These are phyloP conservation scores for Vaccinium myrtillus DNA, from an alignment of 148 eudicot genomes.

Conservation along the genomic window DNA sequence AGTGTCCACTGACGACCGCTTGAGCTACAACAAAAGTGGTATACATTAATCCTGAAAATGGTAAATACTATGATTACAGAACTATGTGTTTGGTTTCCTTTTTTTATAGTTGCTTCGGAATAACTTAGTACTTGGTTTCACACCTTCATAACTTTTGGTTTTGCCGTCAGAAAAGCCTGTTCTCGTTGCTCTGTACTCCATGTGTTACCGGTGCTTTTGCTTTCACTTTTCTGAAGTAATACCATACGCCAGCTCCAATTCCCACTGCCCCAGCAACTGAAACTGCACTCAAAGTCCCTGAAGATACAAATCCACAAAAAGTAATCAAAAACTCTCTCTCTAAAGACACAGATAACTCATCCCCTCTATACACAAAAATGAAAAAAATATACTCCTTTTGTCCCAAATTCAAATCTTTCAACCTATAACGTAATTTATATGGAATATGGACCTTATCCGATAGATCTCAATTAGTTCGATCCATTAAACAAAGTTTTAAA, in stretches of 20 bases:
- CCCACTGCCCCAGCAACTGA: slow-evolving; percentile 83
- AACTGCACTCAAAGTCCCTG: slow-evolving; percentile 71
- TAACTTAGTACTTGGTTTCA: background rate
- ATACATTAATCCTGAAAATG: too few species aligned
- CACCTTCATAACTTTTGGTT: slow-evolving; percentile 9
- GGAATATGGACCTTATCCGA: too few species aligned
- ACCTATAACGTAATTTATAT: too few species aligned
- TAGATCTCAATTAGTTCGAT: too few species aligned
- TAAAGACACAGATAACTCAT: background rate
- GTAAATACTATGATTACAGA: too few species aligned
- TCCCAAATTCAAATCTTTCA: too few species aligned
- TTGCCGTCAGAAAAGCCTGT: slow-evolving; percentile 58
- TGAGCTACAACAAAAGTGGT: too few species aligned
- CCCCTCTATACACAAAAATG: background rate
- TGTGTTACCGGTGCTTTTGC: slow-evolving; percentile 83
- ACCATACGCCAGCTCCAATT: slow-evolving; percentile 83
- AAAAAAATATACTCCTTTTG: too few species aligned
- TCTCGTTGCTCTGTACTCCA: slow-evolving; percentile 88
- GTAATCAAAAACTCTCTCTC: background rate
- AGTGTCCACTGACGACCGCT: too few species aligned
- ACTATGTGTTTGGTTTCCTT: too few species aligned
- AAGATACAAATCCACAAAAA: background rate
- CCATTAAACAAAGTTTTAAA: too few species aligned
- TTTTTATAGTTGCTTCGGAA: too few species aligned
- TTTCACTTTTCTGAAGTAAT: slow-evolving; percentile 64